These are phyloP conservation scores for Pachysandra terminalis DNA, from an alignment of 164 flowering plant species.

Conservation along the genomic window DNA sequence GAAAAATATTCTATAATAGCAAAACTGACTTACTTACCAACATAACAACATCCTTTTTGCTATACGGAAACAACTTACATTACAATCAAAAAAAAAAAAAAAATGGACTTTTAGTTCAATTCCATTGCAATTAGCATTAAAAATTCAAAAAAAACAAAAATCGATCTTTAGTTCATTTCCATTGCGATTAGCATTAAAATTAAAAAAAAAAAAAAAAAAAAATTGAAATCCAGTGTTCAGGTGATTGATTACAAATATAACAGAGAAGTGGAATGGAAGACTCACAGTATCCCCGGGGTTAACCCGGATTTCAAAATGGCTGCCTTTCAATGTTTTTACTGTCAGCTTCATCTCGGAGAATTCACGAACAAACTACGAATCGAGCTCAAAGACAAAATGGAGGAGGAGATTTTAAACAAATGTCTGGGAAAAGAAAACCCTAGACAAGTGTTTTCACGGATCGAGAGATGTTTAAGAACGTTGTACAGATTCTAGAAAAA, in stretches of 20 bases:
- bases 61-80: too few species aligned
- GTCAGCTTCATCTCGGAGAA: constrained; percentile 79
- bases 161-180: background rate
- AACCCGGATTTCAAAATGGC: constrained; percentile 92
- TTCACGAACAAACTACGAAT: constrained; percentile 1
- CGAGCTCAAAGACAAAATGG: background rate
- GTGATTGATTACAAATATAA: too few species aligned
- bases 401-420: background rate
- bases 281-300: constrained; percentile 76
- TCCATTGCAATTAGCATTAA: background rate
- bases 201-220: too few species aligned
- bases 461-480: background rate
- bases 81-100: too few species aligned
- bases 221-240: too few species aligned
- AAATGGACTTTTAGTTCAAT: too few species aligned
- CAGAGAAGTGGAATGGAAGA: background rate
- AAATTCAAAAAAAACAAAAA: too few species aligned
- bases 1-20: too few species aligned
- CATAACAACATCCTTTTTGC: too few species aligned
- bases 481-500: too few species aligned
- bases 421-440: constrained; percentile 15
- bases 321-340: constrained; percentile 94
- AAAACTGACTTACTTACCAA: too few species aligned
- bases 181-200: background rate
- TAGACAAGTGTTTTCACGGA: background rate